These are phyloP conservation scores for Arthroderma sp. DNA, from an alignment of 2,329 filamentous ascomycete genomes.

Conservation along the genomic window DNA sequence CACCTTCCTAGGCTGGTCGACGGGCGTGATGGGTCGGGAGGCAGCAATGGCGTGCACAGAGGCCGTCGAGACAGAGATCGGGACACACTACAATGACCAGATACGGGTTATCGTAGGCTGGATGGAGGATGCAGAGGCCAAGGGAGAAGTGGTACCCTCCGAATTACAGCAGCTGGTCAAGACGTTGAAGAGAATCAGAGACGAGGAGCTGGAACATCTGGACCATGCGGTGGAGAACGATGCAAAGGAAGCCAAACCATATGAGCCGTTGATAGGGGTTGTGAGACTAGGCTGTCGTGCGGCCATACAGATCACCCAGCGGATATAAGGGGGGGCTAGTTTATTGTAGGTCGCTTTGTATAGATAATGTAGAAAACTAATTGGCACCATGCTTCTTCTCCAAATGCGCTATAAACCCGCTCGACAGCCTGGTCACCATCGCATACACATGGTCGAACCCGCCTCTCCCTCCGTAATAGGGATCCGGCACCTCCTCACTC, in stretches of 20 bases:
- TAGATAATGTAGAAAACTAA: background rate
- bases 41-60: slow-evolving; percentile 98
- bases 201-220: slow-evolving; percentile 93
- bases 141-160: slow-evolving; percentile 66
- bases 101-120: slow-evolving; percentile 72
- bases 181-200: slow-evolving; percentile 70
- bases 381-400: slow-evolving; percentile 20
- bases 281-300: slow-evolving; percentile 84
- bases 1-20: slow-evolving; percentile 74
- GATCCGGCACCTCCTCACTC: slow-evolving; percentile 61
- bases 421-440: slow-evolving; percentile 65
- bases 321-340: slow-evolving; percentile 22
- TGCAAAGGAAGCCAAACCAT: slow-evolving; percentile 76
- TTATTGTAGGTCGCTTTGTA: background rate
- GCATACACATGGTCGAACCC: slow-evolving; percentile 81
- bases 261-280: slow-evolving; percentile 74
- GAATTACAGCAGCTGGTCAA: slow-evolving; percentile 62
- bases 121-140: slow-evolving; percentile 59
- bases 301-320: slow-evolving; percentile 73
- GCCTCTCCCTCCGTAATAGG: slow-evolving; percentile 77
- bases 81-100: slow-evolving; percentile 88
- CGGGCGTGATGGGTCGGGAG: slow-evolving; percentile 76
- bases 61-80: slow-evolving; percentile 96
- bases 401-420: slow-evolving; percentile 58
- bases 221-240: slow-evolving; percentile 93